Base-by-base conservation (phyloP, 495 filamentous ascomycete species). In the Lepidopterella palustris region DNA sequence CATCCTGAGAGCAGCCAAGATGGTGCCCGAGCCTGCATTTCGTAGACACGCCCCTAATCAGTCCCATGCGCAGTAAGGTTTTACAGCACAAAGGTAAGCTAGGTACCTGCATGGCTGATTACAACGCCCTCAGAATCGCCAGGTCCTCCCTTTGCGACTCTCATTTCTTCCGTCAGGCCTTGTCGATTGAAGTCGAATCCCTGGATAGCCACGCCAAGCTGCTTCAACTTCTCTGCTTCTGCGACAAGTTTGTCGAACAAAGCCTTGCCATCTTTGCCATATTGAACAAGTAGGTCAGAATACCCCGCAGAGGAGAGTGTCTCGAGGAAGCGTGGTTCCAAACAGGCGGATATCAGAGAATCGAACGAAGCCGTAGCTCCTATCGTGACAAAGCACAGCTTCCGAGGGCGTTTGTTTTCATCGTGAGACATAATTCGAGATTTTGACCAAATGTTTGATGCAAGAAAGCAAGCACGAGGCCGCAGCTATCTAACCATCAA, bases 361-460 rank as follows among this genome's bases (percentile, higher is more conserved):
- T 81, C 75, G 71, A 98, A 98, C 18, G 85, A 78, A 2, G 92
- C 91, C 0, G 92, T 98, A 1, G 93, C 95, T 48, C 93, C 93
- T 28, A 95, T 84, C 0, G 93, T 97, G 25, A 97, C 87, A 57
- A 97, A 87, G 69, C 84, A 87, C 20, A 78, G 45, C 65, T 81
- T 83, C 65, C 66, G 57, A 1, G 28, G 24, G 9, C 8, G 40
- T 18, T 55, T 25, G 20, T 50, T 50, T 24, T 27, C 47, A 13
- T 50, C 8, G 47, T 8, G 18, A 15, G 47, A 26, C 47, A 50
- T 50, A 13, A 4, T 25, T 25, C 47, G 26, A 4, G 21, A 24
- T 18, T 2, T 18, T 18, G 20, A 24, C 18, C 20, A 24, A 15
- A 49, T 50, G 13, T 50, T 50, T 50, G 47, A 15, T 50, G 20